Percentiles rank a stretch among this genome's conserved stretches.
Conservation (phyloP, 2,329 filamentous ascomycete species). For the Aspergillus arachidicola region DNA sequence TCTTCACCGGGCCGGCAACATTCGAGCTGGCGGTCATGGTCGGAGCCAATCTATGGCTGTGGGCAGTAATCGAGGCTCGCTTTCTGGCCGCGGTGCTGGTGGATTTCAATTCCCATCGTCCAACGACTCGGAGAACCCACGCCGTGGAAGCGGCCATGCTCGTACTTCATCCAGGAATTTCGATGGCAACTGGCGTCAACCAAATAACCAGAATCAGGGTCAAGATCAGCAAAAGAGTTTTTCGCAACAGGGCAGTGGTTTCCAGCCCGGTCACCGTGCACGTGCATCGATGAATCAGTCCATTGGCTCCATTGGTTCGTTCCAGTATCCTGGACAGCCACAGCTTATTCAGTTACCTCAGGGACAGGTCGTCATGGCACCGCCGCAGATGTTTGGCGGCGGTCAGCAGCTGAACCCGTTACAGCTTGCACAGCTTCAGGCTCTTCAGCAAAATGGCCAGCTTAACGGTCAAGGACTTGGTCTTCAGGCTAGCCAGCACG, state of each 20-base stretch:
- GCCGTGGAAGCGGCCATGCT: conserved; percentile 79
- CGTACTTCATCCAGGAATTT: conserved; percentile 90
- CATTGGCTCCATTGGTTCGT: conserved; percentile 77
- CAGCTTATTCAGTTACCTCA: conserved; percentile 83
- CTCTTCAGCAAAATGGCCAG: conserved; percentile 88
- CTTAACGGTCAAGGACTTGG: conserved; percentile 76
- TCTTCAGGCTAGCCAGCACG: conserved; percentile 70
- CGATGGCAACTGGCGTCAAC: conserved; percentile 96
- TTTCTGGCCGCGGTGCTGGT: conserved; percentile 65
- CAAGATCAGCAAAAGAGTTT: conserved; percentile 58
- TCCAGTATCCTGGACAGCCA: conserved; percentile 86
- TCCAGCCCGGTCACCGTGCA: conserved; percentile 89
- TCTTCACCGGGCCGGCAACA: conserved; percentile 75
- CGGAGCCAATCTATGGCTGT: conserved; percentile 55
- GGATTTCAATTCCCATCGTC: conserved; percentile 70
- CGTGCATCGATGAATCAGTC: conserved; percentile 86
- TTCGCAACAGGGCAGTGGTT: conserved; percentile 69
- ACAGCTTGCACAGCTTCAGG: conserved; percentile 87
- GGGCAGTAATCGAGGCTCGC: conserved; percentile 67
- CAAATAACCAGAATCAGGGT: conserved; percentile 56
- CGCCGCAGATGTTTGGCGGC: conserved; percentile 75
- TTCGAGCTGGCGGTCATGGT: conserved; percentile 73
- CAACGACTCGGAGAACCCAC: conserved; percentile 67
- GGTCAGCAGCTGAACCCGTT: conserved; percentile 86
- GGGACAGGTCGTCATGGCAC: conserved; percentile 79